A percentile compares a stretch with the other conserved stretches of the same genome.
Evolutionary conservation across 306 rosid genomes (phyloP).

Genomic region (Malus fusca): DNA sequence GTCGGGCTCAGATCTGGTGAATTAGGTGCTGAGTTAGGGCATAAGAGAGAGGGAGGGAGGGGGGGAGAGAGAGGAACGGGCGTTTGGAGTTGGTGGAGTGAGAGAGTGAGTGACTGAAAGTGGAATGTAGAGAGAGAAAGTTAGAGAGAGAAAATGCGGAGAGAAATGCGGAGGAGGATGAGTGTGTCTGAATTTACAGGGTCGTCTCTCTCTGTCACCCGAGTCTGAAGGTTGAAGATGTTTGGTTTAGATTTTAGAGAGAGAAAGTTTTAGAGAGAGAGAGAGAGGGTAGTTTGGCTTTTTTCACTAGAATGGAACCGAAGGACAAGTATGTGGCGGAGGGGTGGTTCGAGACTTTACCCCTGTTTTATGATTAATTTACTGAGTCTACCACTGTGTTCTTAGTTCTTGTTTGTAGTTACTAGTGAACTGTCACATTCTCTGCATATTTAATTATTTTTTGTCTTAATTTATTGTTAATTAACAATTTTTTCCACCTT

Average conservation of each 20-base stretch:
- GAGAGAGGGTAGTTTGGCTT: constrained; percentile 3
- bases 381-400: constrained; percentile 31
- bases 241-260: background rate
- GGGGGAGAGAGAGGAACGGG: background rate
- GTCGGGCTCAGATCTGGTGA: constrained; percentile 41
- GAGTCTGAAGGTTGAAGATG: background rate
- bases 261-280: background rate
- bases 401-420: background rate
- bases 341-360: background rate
- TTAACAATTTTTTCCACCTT: no score
- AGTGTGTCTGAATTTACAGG: constrained; percentile 2
- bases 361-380: constrained; percentile 14
- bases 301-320: constrained; percentile 1
- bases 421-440: background rate
- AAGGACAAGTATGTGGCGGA: constrained; percentile 5
- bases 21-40: constrained; percentile 10
- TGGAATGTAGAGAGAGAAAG: background rate
- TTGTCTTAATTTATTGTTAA: background rate
- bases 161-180: background rate
- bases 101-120: background rate
- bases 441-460: background rate
- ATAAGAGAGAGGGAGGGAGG: background rate
- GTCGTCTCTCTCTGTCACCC: background rate
- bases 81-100: background rate
- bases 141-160: background rate